Evolutionary conservation across 768 basidiomycete species (phyloP).

Genomic region (Leccinum longicurvipes): DNA sequence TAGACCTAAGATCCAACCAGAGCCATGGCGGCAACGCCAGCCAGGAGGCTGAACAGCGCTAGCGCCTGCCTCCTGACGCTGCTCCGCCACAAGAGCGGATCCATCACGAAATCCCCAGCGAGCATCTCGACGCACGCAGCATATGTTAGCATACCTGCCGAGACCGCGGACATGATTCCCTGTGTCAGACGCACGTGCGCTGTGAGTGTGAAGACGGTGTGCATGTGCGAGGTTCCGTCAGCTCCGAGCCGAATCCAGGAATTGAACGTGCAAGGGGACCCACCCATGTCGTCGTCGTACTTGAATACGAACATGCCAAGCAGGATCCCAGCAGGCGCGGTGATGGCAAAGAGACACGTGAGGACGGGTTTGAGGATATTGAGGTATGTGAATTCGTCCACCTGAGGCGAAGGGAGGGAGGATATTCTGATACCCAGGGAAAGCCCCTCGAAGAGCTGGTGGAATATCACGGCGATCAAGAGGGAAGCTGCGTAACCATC

Average conservation of each 20-base stretch:
- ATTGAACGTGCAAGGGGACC: not conserved
- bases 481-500: slow-evolving; percentile 50
- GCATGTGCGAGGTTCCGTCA: not conserved
- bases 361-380: slow-evolving; percentile 49
- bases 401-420: slow-evolving; percentile 46
- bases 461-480: slow-evolving; percentile 72
- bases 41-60: slow-evolving; percentile 57
- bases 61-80: slow-evolving; percentile 41
- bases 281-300: slow-evolving; percentile 29
- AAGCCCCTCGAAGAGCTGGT: slow-evolving; percentile 82
- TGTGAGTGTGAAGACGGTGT: slow-evolving; percentile 8
- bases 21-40: slow-evolving; percentile 66
- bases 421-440: slow-evolving; percentile 81
- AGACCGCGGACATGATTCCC: slow-evolving; percentile 78
- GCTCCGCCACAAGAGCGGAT: slow-evolving; percentile 46
- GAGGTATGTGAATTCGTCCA: slow-evolving; percentile 19
- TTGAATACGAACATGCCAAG: slow-evolving; percentile 52
- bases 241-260: not conserved
- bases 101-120: slow-evolving; percentile 81
- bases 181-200: slow-evolving; percentile 55
- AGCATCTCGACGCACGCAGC: slow-evolving; percentile 86
- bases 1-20: slow-evolving; percentile 40
- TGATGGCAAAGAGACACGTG: slow-evolving; percentile 65
- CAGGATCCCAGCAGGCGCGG: slow-evolving; percentile 67
- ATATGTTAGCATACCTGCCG: slow-evolving; percentile 81